Evolutionary conservation across 2,329 filamentous ascomycete genomes (phyloP).

Genomic region (Ophiosphaerella korrae): DNA sequence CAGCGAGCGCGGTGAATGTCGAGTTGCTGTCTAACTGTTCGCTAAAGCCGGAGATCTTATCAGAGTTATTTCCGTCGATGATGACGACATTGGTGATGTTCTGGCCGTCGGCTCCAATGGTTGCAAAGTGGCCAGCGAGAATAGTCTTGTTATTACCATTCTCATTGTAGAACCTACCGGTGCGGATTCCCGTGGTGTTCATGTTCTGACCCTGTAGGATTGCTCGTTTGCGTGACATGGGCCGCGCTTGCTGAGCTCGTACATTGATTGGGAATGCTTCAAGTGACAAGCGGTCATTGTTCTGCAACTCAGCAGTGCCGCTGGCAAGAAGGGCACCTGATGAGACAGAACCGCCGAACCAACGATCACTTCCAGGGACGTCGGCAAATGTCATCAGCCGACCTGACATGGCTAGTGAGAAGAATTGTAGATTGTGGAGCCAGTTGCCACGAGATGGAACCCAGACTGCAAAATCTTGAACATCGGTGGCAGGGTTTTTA

Average conservation of each 20-base stretch:
- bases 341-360: conserved; percentile 83
- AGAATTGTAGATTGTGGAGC: conserved; percentile 75
- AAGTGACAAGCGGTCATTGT: conserved; percentile 38
- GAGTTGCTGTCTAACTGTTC: conserved; percentile 71
- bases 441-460: conserved; percentile 84
- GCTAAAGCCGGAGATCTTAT: conserved; percentile 71
- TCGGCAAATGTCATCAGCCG: conserved; percentile 73
- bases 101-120: conserved; percentile 70
- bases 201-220: conserved; percentile 50
- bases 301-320: conserved; percentile 70
- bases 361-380: conserved; percentile 62
- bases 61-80: conserved; percentile 74
- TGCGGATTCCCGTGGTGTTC: conserved; percentile 69
- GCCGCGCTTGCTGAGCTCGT: conserved; percentile 32
- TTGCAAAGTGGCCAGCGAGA: conserved; percentile 83
- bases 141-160: conserved; percentile 80
- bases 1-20: conserved; percentile 71
- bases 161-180: conserved; percentile 76
- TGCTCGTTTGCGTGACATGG: conserved; percentile 49
- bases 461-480: conserved; percentile 86
- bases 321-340: conserved; percentile 75
- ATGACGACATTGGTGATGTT: conserved; percentile 80
- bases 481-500: conserved; percentile 64
- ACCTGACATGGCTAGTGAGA: conserved; percentile 71
- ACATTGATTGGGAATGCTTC: conserved; percentile 52